Evolutionary conservation across 1,139 yeast genomes (phyloP).

Genomic region (Magnusiomyces sp.): DNA sequence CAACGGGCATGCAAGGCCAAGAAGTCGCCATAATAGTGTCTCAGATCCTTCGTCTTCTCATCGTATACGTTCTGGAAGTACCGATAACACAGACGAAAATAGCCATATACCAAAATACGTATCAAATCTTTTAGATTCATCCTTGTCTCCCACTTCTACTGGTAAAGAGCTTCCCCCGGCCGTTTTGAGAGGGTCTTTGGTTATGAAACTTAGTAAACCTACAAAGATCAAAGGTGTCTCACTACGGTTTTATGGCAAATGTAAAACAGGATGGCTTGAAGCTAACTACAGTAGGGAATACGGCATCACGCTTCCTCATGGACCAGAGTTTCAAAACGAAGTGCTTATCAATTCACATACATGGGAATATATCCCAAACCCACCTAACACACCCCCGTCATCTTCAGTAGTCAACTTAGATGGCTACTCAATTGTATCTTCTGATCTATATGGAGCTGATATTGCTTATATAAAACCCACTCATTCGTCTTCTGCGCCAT

Average conservation of each 20-base stretch:
- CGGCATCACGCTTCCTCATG: not conserved
- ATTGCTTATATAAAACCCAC: constrained; percentile 5
- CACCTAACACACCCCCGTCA: constrained; percentile 9
- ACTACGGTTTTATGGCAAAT: constrained; percentile 55
- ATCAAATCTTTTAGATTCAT: constrained; percentile 3
- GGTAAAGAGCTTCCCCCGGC: constrained; percentile 54
- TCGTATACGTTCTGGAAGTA: too few relatives aligned
- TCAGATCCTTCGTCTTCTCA: too few relatives aligned
- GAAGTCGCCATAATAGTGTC: too few relatives aligned
- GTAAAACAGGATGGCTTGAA: constrained; percentile 85
- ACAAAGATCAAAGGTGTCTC: constrained; percentile 57
- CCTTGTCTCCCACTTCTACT: constrained; percentile 7
- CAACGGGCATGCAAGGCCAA: too few relatives aligned
- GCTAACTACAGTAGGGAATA: constrained; percentile 4
- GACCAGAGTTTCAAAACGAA: constrained; percentile 27
- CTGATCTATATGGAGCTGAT: constrained; percentile 32
- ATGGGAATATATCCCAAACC: constrained; percentile 30
- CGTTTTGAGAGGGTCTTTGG: constrained; percentile 68
- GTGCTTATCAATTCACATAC: constrained; percentile 28
- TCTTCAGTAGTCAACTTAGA: constrained; percentile 18
- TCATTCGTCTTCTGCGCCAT: not conserved
- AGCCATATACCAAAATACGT: constrained; percentile 1
- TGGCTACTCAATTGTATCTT: constrained; percentile 24
- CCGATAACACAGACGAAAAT: too few relatives aligned
- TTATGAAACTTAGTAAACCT: constrained; percentile 62